A percentile compares a stretch with the other conserved stretches of the same genome.
phyloP scores from a whole-genome alignment of 2,329 filamentous ascomycete genomes.

The Zasmidium citrigriseum region DNA sequence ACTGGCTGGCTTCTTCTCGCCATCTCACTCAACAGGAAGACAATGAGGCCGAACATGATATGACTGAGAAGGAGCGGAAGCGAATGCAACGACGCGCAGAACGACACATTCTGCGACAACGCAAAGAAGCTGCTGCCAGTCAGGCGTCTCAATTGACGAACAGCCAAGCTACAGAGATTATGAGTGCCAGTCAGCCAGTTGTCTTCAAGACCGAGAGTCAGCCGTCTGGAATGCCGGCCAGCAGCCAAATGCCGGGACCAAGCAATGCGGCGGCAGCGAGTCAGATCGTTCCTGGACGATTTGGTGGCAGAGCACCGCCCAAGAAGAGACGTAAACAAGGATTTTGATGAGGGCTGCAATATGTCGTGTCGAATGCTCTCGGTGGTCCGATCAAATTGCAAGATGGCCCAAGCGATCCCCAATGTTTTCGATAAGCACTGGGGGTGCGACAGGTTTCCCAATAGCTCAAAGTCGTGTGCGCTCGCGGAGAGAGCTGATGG shows the following conservation, averaged over 20 bases:
- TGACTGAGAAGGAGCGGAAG: conserved; percentile 39
- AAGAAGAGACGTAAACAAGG: conserved; percentile 47
- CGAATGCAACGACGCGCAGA: conserved; percentile 42
- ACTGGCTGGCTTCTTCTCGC: conserved; percentile 41
- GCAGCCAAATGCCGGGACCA: conserved; percentile 24
- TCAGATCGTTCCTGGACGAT: conserved; percentile 35
- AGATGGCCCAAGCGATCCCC: too few relatives aligned
- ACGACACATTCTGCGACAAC: conserved; percentile 42
- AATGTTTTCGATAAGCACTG: too few relatives aligned
- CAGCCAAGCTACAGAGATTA: conserved; percentile 32
- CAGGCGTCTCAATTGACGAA: conserved; percentile 27
- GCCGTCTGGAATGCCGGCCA: conserved; percentile 13
- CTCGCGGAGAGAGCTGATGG: too few relatives aligned
- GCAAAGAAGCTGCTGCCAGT: conserved; percentile 38
- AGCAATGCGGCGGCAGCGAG: conserved; percentile 26
- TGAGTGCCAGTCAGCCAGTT: conserved; percentile 32
- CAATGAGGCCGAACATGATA: conserved; percentile 37
- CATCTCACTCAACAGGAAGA: conserved; percentile 25
- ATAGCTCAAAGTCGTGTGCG: too few relatives aligned
- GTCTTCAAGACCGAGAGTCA: conserved; percentile 12
- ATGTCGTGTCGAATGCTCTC: too few relatives aligned
- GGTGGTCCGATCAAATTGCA: too few relatives aligned
- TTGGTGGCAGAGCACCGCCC: conserved; percentile 38
- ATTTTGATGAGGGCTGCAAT: too few relatives aligned
- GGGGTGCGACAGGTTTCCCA: too few relatives aligned